Evolutionary conservation across 2,329 filamentous ascomycete genomes (phyloP), one percentile per base, ranked within the genome.

Genomic region (Clarireedia hainanense): DNA sequence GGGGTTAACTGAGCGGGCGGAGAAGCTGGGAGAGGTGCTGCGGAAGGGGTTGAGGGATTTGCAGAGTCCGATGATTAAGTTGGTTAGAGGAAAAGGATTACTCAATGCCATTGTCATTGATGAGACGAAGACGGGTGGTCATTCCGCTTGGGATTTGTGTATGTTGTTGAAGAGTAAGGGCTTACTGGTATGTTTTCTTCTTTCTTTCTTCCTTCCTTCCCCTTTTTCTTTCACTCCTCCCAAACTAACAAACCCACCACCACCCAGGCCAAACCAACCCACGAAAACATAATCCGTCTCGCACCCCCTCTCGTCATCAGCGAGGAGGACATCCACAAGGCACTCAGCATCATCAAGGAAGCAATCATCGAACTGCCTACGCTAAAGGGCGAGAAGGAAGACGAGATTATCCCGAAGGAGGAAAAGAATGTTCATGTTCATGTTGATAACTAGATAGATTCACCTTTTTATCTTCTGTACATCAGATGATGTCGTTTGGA

Each of bases 71-170:
- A 81, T 96, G 67, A 88, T 99, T 71, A 83, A 85, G 72, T 79
- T 79, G 1, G 85, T 99, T 55, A 85, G 94, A 54, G 94, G 94
- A 67, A 96, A 95, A 77, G 94, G 94, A 53, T 76, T 99, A 64
- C 78, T 99, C 61, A 99, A 99, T 72, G 94, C 94, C 24, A 90
- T 97, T 55, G 86, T 97, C 57, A 96, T 99, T 68, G 91, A 99
- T 68, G 92, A 99, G 75, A 79, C 79, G 54, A 87, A 89, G 72
- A 87, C 91, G 26, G 84, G 84, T 57, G 92, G 92, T 43, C 87
- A 91, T 71, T 87, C 85, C 50, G 94, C 94, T 9, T 99, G 94
- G 94, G 92, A 99, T 73, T 76, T 99, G 62, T 99, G 94, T 73
- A 83, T 99, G 77, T 74, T 97, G 68, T 83, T 96, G 76, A 97